phyloP scores from a whole-genome alignment of 2,329 filamentous ascomycete species.

The Metarhizium guizhouense region DNA sequence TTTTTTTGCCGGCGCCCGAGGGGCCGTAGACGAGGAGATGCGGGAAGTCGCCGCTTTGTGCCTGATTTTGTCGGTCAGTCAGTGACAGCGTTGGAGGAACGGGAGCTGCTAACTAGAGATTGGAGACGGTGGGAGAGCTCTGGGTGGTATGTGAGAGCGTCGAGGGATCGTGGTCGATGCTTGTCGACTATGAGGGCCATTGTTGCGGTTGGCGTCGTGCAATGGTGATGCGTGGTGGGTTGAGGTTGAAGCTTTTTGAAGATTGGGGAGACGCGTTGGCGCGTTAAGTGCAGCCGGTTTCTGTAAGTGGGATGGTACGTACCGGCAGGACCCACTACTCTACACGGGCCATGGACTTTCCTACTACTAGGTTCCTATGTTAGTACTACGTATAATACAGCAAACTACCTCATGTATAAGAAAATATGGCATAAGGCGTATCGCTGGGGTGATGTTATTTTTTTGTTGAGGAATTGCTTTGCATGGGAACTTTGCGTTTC shows the following conservation, averaged over 20 bases:
- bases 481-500: too few relatives aligned
- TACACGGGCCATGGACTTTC: too few relatives aligned
- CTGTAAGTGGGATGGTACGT: not conserved
- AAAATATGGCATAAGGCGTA: too few relatives aligned
- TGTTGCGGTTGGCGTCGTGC: slow-evolving; percentile 12
- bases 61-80: slow-evolving; percentile 42
- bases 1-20: slow-evolving; percentile 96
- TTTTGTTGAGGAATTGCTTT: not conserved
- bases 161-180: slow-evolving; percentile 64
- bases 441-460: not conserved
- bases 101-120: slow-evolving; percentile 54
- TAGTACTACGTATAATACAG: too few relatives aligned
- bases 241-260: slow-evolving; percentile 14
- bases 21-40: slow-evolving; percentile 96
- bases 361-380: too few relatives aligned
- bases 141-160: slow-evolving; percentile 74
- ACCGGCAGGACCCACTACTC: not conserved
- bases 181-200: slow-evolving; percentile 68
- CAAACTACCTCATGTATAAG: too few relatives aligned
- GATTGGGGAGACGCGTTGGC: slow-evolving; percentile 22
- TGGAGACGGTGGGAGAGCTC: slow-evolving; percentile 81
- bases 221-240: slow-evolving; percentile 7
- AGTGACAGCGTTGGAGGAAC: not conserved
- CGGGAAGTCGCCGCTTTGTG: slow-evolving; percentile 93
- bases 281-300: slow-evolving; percentile 25